Evolutionary conservation across 164 flowering plant genomes (phyloP), one percentile per base, ranked within the genome.

Genomic region (Tinospora cordifolia): DNA sequence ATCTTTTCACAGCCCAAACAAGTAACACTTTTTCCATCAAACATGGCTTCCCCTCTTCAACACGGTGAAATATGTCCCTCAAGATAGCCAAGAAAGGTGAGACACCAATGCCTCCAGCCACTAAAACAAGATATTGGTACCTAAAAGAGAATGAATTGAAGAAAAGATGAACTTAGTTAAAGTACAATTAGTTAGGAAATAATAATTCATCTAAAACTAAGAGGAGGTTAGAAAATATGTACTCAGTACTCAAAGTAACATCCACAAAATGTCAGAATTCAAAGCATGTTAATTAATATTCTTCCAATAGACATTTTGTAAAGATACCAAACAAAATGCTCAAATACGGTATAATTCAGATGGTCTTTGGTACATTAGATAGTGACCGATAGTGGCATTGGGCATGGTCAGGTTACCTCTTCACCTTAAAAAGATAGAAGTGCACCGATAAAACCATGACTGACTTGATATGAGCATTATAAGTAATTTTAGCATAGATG

Each of bases 21-120:
- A 93, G 57, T 73, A 88, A 41, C 30, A 91, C 70, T 15, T 85
- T 85, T 77, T 75, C 82, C 14, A 93, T 89, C 25, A 81, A 72
- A 72, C 93, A 89, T 49, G 88, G 82, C 59, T 78, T 86, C 24
- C 81, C 77, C 21, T 85, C 90, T 44, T 78, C 79, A 12, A 82
- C 47, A 27, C 89, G 87, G 75, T 85, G 90, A 49, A 93, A 81
- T 66, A 93, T 80, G 76, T 93, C 98, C 62, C 88, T 88, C 77
- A 93, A 75, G 75, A 93, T 80, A 67, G 97, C 98, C n/a, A 91
- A 66, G 78, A 93, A 93, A 4, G 98, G 97, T 54, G 98, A 87
- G 69, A 93, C 85, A 22, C 98, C 98, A 67, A 91, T 91, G 41
- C 98, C 98, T 51, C 98, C 98, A 36, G 98, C 97, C 4, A 94